These are phyloP conservation scores for Diutina mesorugosa DNA, from an alignment of 1,139 yeast genomes.

Conservation along the genomic window DNA sequence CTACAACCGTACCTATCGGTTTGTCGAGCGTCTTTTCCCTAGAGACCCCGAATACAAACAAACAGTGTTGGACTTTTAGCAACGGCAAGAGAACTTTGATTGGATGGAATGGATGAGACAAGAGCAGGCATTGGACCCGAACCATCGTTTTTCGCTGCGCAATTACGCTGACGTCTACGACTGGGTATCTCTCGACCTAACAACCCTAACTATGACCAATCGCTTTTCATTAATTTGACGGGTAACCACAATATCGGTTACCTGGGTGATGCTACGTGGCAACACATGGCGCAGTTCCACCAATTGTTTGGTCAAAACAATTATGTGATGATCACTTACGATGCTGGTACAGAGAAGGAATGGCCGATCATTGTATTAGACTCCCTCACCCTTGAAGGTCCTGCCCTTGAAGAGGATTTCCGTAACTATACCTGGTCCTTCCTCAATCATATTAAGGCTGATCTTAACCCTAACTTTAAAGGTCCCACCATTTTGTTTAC, in stretches of 20 bases:
- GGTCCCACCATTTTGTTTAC: constrained; percentile 80
- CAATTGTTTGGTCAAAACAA: constrained; percentile 73
- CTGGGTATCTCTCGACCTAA: constrained; percentile 38
- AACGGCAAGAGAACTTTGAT: constrained; percentile 36
- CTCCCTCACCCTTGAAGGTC: constrained; percentile 79
- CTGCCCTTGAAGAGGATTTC: constrained; percentile 68
- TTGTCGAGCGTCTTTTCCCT: constrained; percentile 50
- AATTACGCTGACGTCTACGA: constrained; percentile 50
- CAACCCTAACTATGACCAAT: constrained; percentile 24
- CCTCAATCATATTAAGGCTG: constrained; percentile 38
- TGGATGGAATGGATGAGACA: constrained; percentile 37
- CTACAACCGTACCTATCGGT: constrained; percentile 63
- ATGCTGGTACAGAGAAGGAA: constrained; percentile 46
- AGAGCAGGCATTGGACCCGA: constrained; percentile 25
- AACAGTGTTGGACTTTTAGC: constrained; percentile 33
- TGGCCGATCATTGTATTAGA: constrained; percentile 84
- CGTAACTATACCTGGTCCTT: constrained; percentile 60
- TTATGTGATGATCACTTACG: constrained; percentile 63
- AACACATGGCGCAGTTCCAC: constrained; percentile 72
- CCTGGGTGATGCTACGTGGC: constrained; percentile 88
- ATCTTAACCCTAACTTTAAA: constrained; percentile 30
- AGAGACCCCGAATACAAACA: constrained; percentile 36
- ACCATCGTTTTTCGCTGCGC: constrained; percentile 26
- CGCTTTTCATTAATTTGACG: constrained; percentile 65
- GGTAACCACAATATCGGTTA: constrained; percentile 97